Conservation (phyloP, 2,329 filamentous ascomycete species). For the Fusarium graminum region DNA sequence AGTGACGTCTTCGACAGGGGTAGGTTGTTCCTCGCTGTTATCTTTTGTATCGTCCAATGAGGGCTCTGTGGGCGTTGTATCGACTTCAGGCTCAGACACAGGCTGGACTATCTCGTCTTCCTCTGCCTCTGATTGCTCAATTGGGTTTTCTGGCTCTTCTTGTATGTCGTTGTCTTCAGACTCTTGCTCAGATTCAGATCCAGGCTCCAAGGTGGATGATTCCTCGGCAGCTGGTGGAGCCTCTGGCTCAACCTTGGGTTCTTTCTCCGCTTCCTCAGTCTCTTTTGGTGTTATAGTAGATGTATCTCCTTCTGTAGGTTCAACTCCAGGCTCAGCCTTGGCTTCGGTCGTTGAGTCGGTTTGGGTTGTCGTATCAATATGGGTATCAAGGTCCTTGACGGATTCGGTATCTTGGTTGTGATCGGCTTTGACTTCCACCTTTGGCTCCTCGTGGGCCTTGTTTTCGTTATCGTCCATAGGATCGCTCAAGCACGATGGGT, state of each 20-base stretch:
- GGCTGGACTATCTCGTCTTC: slow-evolving; percentile 9
- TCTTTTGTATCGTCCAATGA: slow-evolving; percentile 28
- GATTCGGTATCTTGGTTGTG: slow-evolving; percentile 36
- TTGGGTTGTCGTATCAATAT: slow-evolving; percentile 24
- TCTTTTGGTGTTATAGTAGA: slow-evolving; percentile 15
- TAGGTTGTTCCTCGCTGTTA: slow-evolving; percentile 18
- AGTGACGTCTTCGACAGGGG: slow-evolving; percentile 25
- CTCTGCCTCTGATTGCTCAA: slow-evolving; percentile 17
- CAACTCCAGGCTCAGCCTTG: slow-evolving; percentile 25
- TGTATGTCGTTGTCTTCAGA: slow-evolving; percentile 10
- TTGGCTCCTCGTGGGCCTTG: slow-evolving; percentile 40
- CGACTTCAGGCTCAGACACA: slow-evolving; percentile 15
- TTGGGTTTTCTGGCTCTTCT: slow-evolving; percentile 15
- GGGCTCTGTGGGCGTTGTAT: slow-evolving; percentile 9
- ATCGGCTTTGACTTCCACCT: slow-evolving; percentile 29
- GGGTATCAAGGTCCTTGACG: slow-evolving; percentile 21
- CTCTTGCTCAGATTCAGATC: slow-evolving; percentile 2
- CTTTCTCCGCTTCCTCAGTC: slow-evolving; percentile 17
- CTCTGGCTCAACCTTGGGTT: slow-evolving; percentile 10
- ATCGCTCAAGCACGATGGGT: slow-evolving; percentile 59
- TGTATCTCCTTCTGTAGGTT: slow-evolving; percentile 23
- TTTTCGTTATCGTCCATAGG: slow-evolving; percentile 56
- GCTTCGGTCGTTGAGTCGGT: slow-evolving; percentile 28
- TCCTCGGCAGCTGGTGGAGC: slow-evolving; percentile 5
- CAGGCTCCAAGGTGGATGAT: background rate